Evolutionary conservation across 768 basidiomycete genomes (phyloP).

Genomic region (Macrolepiota dolichaula): DNA sequence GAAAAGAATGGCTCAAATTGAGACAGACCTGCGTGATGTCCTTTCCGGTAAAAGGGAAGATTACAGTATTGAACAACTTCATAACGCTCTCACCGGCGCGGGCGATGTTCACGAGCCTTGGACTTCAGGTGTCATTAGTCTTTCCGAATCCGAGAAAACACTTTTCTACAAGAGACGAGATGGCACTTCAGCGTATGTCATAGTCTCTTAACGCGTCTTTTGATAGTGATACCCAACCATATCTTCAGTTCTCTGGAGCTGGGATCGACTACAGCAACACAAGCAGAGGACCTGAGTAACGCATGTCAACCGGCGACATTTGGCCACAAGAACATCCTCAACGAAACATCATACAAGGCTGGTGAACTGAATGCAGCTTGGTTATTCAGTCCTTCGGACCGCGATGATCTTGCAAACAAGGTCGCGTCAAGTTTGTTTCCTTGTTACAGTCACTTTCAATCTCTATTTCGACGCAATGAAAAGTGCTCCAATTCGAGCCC

Average conservation of each 20-base stretch:
- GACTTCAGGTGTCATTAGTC: neutral
- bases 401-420: neutral
- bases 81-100: neutral
- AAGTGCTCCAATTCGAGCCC: neutral
- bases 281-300: neutral
- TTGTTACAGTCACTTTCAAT: conserved; percentile 19
- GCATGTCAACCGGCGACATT: neutral
- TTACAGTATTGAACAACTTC: neutral
- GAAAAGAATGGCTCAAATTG: no score
- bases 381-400: neutral
- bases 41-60: neutral
- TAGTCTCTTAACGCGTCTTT: neutral
- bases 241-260: neutral
- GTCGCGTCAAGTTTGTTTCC: neutral
- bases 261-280: neutral
- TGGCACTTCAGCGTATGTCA: neutral
- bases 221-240: neutral
- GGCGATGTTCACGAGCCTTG: neutral
- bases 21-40: neutral
- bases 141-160: neutral
- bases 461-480: neutral
- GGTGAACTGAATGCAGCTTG: neutral
- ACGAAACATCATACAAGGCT: neutral
- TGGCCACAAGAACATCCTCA: neutral
- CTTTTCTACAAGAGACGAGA: neutral